phyloP scores from a whole-genome alignment of 2,329 filamentous ascomycete species.

The Diaporthe helianthi region DNA sequence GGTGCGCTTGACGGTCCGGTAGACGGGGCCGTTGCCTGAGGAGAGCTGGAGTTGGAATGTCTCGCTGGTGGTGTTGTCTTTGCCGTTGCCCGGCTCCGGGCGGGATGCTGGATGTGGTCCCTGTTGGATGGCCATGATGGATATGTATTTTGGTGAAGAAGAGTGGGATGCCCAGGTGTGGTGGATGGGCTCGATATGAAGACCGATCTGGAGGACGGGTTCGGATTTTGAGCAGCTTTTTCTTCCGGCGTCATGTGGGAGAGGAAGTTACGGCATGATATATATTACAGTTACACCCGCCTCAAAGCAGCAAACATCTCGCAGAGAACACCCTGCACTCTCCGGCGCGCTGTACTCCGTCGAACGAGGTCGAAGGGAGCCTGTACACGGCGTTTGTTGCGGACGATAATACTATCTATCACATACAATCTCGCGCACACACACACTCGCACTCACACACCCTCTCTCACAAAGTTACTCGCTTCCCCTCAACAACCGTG shows the following conservation, averaged over 20 bases:
- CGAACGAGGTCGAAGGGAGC: background rate
- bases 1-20: slow-evolving; percentile 44
- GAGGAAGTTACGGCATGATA: background rate
- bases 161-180: background rate
- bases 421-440: background rate
- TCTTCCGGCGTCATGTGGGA: background rate
- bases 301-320: background rate
- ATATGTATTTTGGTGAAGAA: background rate
- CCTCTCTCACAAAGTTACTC: too few relatives aligned
- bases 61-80: background rate
- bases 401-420: background rate
- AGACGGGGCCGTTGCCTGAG: slow-evolving; percentile 48
- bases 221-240: too few relatives aligned
- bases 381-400: background rate
- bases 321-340: too few relatives aligned
- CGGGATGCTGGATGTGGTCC: background rate
- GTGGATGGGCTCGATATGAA: too few relatives aligned
- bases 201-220: background rate
- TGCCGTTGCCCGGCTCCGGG: background rate
- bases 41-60: slow-evolving; percentile 45
- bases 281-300: slow-evolving; percentile 19
- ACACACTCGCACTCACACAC: background rate
- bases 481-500: background rate
- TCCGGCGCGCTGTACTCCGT: background rate
- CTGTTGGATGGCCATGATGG: background rate